Evolutionary conservation across 352 stramenopile genomes (phyloP).

Genomic region (Pythium apleroticum): DNA sequence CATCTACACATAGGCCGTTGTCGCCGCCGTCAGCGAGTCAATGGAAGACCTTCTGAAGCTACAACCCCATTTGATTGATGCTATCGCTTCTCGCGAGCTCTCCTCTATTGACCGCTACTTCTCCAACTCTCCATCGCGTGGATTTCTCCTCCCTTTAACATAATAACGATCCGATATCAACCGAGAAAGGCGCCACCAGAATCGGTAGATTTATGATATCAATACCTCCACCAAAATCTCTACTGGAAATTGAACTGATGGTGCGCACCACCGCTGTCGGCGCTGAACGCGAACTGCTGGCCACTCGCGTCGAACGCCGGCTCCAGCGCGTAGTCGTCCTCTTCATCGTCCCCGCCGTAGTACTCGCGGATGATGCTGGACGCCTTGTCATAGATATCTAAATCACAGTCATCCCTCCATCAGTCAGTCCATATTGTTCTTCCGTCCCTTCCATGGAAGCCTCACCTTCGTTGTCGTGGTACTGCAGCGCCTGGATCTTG

Average conservation of each 20-base stretch:
- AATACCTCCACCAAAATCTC: slow-evolving; percentile 7
- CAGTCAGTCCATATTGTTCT: not conserved
- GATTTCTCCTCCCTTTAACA: not conserved
- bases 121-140: not conserved
- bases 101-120: not conserved
- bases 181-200: not conserved
- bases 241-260: slow-evolving; percentile 31
- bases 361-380: slow-evolving; percentile 96
- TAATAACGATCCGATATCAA: not conserved
- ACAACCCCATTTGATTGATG: not conserved
- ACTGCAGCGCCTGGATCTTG: slow-evolving; percentile 97
- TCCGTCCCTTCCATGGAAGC: too few relatives aligned
- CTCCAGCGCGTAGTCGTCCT: slow-evolving; percentile 81
- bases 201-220: not conserved
- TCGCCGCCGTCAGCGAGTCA: slow-evolving; percentile 2
- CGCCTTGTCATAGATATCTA: slow-evolving; percentile 93
- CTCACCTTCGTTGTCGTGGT: slow-evolving; percentile 96
- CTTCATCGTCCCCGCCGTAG: slow-evolving; percentile 97
- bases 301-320: slow-evolving; percentile 50
- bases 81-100: too few relatives aligned
- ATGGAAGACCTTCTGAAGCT: slow-evolving; percentile 1
- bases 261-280: slow-evolving; percentile 22
- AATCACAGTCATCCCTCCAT: not conserved
- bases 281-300: slow-evolving; percentile 69
- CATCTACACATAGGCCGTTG: not conserved